Conservation (phyloP, 441 rosid genomes). For the Pelargonium citronellum region DNA sequence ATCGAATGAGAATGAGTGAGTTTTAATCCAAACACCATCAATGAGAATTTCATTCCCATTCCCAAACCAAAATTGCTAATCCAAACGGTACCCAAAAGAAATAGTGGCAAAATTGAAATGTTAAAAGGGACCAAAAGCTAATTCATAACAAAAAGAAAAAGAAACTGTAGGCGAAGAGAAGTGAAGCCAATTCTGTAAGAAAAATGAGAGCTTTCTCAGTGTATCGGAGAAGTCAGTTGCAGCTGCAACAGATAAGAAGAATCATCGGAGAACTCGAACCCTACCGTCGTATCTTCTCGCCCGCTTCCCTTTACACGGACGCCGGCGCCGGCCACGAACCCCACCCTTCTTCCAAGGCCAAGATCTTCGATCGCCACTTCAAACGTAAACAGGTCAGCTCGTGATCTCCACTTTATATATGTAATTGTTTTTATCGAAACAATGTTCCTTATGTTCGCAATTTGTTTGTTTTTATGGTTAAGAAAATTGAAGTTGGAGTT, state of each 20-base stretch:
- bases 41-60: no score
- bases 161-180: background rate
- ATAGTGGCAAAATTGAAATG: background rate
- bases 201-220: constrained; percentile 28
- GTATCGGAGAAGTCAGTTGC: constrained; percentile 21
- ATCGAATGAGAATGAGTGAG: no score
- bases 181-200: constrained; percentile 3
- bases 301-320: constrained; percentile 42
- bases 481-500: background rate
- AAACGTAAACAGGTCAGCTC: constrained; percentile 65
- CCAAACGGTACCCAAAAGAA: no score
- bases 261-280: background rate
- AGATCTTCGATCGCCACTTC: constrained; percentile 81
- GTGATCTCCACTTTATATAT: background rate
- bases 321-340: constrained; percentile 31
- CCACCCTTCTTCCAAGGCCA: constrained; percentile 44
- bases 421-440: background rate
- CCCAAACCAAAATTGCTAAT: no score
- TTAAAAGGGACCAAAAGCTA: background rate
- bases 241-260: constrained; percentile 17
- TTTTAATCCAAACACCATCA: no score
- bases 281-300: constrained; percentile 7
- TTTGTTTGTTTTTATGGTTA: background rate
- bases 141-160: background rate
- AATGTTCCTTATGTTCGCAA: background rate